Base-by-base conservation (phyloP, 2,329 filamentous ascomycete genomes). In the Berkeleyomyces basicola region DNA sequence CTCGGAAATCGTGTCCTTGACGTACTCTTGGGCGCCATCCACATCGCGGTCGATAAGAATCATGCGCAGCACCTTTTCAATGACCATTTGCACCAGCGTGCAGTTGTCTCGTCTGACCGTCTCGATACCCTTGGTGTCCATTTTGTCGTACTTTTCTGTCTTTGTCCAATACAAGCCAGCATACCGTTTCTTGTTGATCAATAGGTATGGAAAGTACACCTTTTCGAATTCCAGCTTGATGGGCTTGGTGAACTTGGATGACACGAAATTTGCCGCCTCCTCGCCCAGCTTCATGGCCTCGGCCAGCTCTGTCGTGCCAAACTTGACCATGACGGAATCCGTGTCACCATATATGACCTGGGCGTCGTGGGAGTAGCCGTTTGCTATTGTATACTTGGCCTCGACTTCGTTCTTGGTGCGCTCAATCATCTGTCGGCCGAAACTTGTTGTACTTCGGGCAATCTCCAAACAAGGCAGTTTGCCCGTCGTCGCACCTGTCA, bases 161-260 rank as follows among this genome's bases (percentile, higher is more conserved):
- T 87, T 93, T 4, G 93, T 99, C 91, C 91, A 99, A 76, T 90
- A 97, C 40, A 99, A 75, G n/a, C 93, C 93, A 7, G 93, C 93
- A 70, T 99, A 99, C 66, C 93, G 87, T 78, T 99, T 99, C 79
- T 99, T 99, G 83, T 99, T 99, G 83, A 99, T 99, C 60, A 99
- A 80, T 42, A 99, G 80, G 71, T 99, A 99, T 0, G 93, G 93
- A 72, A 88, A 99, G 75, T 99, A 99, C 0, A 99, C 92, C 75
- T 99, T 99, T 73, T 99, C 93, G 74, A 99, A 99, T 73, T 99
- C 93, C 40, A 99, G 82, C 76, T 97, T 99, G 79, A 99, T 99
- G 3, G 93, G 93, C 71, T 93, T 95, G 72, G 91, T 78, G 71
- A 99, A 99, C 72, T 96, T 96, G 55, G 82, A 81, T 3, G 93